Percentiles rank a stretch among this genome's conserved stretches.
phyloP scores from a whole-genome alignment of 352 stramenopile genomes.

The Pythium guiyangense region DNA sequence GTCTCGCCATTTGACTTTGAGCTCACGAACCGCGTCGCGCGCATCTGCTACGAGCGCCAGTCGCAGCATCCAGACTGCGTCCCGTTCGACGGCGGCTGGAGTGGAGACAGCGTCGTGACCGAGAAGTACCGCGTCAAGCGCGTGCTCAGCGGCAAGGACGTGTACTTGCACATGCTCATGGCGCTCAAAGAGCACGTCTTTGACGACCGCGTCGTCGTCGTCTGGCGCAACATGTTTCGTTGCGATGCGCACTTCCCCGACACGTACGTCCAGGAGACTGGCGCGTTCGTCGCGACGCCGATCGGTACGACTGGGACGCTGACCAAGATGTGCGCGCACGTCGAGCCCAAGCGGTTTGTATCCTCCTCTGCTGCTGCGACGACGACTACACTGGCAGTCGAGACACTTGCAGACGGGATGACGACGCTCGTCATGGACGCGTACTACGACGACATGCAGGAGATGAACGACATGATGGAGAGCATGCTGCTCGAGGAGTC shows the following conservation, averaged over 20 bases:
- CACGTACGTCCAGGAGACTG: slow-evolving; percentile 8
- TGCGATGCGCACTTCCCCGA: slow-evolving; percentile 8
- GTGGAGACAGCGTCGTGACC: not conserved
- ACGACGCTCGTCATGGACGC: slow-evolving; percentile 50
- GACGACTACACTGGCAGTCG: slow-evolving; percentile 1
- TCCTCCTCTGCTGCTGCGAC: too few species aligned
- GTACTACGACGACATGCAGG: slow-evolving; percentile 52
- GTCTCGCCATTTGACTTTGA: slow-evolving; percentile 4
- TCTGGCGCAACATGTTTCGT: slow-evolving; percentile 10
- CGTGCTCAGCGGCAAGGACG: not conserved
- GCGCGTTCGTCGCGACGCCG: not conserved
- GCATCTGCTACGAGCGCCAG: not conserved
- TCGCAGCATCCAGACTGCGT: not conserved
- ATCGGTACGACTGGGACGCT: not conserved
- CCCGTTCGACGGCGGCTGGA: slow-evolving; percentile 4
- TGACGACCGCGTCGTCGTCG: not conserved
- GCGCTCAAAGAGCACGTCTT: slow-evolving; percentile 3
- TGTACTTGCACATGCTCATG: slow-evolving; percentile 1
- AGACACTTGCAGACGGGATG: slow-evolving; percentile 41
- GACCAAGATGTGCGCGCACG: slow-evolving; percentile 2
- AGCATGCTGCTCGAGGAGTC: slow-evolving; percentile 41
- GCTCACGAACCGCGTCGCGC: not conserved
- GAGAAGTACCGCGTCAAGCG: slow-evolving; percentile 8
- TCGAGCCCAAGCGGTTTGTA: slow-evolving; percentile 4
- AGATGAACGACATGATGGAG: too few species aligned